phyloP scores from a whole-genome alignment of 257 asterid species.

The Hygrophila difformis region DNA sequence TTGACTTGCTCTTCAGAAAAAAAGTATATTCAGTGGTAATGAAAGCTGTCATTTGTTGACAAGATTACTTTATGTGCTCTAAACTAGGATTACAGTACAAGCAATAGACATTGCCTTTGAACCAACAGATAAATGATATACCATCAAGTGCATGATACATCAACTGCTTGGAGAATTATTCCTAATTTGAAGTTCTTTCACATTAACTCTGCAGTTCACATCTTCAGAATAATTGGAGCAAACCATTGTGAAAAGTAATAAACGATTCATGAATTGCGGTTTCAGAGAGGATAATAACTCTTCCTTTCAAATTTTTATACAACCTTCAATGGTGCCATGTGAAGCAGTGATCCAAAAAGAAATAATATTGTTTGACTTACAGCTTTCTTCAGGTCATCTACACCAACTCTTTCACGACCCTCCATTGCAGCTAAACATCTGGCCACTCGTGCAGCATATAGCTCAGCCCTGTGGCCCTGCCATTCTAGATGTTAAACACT shows the following conservation, averaged over 20 bases:
- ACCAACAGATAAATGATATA: neutral
- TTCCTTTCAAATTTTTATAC: neutral
- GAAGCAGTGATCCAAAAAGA: slow-evolving; percentile 3
- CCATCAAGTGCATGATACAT: neutral
- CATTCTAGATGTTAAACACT: slow-evolving; percentile 7
- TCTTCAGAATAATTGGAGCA: neutral
- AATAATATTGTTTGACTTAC: slow-evolving; percentile 41
- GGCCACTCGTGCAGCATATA: slow-evolving; percentile 96
- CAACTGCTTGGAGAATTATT: neutral
- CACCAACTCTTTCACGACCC: slow-evolving; percentile 82
- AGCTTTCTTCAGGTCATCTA: slow-evolving; percentile 97
- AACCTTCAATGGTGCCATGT: neutral
- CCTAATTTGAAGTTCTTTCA: slow-evolving; percentile 3
- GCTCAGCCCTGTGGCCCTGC: slow-evolving; percentile 98
- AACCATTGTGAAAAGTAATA: neutral
- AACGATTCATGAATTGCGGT: neutral
- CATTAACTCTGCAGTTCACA: neutral
- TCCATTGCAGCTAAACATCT: slow-evolving; percentile 92
- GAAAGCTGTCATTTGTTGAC: slow-evolving; percentile 3
- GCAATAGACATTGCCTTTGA: slow-evolving; percentile 4
- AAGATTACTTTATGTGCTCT: neutral
- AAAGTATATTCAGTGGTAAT: too few species aligned
- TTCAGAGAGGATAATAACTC: slow-evolving; percentile 5
- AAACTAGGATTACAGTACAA: too few species aligned
- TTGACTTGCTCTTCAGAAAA: too few species aligned